phyloP scores from a whole-genome alignment of 2,329 filamentous ascomycete genomes.

The Coniochaeta prunicola region DNA sequence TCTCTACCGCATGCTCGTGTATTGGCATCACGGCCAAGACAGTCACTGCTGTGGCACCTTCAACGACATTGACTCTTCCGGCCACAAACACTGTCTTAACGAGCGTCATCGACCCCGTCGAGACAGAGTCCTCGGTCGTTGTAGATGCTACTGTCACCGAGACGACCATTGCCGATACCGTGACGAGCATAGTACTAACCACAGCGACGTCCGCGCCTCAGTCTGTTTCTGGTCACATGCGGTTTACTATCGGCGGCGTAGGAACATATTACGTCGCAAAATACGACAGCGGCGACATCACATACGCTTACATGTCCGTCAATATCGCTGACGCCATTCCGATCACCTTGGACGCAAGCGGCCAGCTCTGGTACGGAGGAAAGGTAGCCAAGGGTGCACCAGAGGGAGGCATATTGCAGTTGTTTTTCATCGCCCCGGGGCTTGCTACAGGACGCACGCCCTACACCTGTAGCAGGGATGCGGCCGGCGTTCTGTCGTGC shows the following conservation, averaged over 20 bases:
- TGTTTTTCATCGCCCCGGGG: background rate
- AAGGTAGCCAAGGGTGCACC: background rate
- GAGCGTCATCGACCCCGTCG: background rate
- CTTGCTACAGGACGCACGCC: background rate
- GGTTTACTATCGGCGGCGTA: background rate
- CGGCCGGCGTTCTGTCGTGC: background rate
- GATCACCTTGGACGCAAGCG: background rate
- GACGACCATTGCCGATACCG: background rate
- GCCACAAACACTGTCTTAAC: background rate
- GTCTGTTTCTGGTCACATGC: background rate
- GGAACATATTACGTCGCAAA: background rate
- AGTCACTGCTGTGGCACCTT: background rate
- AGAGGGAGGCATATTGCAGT: background rate
- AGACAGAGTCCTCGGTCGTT: background rate
- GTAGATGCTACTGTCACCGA: background rate
- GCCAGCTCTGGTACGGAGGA: background rate
- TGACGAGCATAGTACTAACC: background rate
- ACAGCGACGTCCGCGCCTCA: background rate
- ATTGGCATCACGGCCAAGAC: constrained; percentile 3
- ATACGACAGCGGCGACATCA: background rate
- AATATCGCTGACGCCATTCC: background rate
- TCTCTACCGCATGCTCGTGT: constrained; percentile 3
- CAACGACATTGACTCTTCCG: background rate
- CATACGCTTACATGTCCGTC: background rate
- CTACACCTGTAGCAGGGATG: background rate